Percentiles rank a stretch among this genome's conserved stretches.
phyloP scores from a whole-genome alignment of 306 rosid species.

The Sphenostylis stenocarpa region DNA sequence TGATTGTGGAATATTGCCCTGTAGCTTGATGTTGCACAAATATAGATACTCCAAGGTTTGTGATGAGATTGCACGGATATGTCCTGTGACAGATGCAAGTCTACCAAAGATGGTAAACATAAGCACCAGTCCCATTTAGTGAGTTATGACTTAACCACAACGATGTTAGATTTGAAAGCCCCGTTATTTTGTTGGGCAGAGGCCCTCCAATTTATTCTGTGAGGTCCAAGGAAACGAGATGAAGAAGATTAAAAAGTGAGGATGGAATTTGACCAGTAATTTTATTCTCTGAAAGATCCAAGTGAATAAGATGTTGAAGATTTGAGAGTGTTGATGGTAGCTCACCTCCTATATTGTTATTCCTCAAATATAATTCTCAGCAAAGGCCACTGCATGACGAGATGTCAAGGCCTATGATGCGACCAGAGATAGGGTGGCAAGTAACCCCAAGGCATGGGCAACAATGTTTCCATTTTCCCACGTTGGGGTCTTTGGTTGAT shows the following conservation, averaged over 20 bases:
- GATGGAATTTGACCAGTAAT: too few species aligned
- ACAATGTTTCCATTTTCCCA: neutral
- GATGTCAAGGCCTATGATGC: neutral
- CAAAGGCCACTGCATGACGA: neutral
- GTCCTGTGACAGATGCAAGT: neutral
- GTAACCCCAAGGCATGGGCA: constrained; percentile 14
- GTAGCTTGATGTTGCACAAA: neutral
- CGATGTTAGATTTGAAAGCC: neutral
- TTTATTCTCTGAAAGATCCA: too few species aligned
- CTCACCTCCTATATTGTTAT: too few species aligned
- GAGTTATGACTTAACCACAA: neutral
- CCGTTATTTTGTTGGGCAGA: neutral
- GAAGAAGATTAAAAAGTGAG: too few species aligned
- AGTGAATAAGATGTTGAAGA: too few species aligned
- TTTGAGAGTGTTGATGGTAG: too few species aligned
- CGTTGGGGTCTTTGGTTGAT: neutral
- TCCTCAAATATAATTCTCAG: neutral
- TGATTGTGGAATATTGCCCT: neutral
- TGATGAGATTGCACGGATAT: neutral
- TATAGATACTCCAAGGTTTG: neutral
- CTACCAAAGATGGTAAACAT: neutral
- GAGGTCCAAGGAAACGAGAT: neutral
- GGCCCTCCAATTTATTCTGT: neutral
- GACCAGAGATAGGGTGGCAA: neutral
- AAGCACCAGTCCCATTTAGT: neutral